phyloP scores from a whole-genome alignment of 2,329 filamentous ascomycete genomes.

The Emergomyces pasteurianus region DNA sequence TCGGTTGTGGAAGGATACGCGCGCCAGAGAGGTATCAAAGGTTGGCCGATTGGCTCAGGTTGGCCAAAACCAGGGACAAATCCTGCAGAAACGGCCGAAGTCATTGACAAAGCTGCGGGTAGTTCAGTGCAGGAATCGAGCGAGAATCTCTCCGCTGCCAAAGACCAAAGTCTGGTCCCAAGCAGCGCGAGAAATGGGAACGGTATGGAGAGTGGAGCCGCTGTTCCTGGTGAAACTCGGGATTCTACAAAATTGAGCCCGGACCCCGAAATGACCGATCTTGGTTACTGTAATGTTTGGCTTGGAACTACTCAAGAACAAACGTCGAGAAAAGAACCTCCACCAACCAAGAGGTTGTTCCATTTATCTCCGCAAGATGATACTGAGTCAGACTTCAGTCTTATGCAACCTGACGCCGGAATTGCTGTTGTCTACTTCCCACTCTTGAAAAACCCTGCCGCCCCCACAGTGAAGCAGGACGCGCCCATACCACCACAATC shows the following conservation, averaged over 20 bases:
- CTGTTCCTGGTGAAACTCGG: slow-evolving; percentile 32
- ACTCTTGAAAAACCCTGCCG: slow-evolving; percentile 61
- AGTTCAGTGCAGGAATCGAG: slow-evolving; percentile 49
- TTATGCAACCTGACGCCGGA: slow-evolving; percentile 67
- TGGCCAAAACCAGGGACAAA: slow-evolving; percentile 55
- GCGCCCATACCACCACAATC: background rate
- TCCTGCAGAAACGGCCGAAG: slow-evolving; percentile 46
- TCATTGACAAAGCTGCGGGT: slow-evolving; percentile 58
- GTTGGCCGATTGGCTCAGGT: slow-evolving; percentile 89
- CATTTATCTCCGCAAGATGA: slow-evolving; percentile 34
- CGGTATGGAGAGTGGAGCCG: slow-evolving; percentile 13
- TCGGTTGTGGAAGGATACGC: slow-evolving; percentile 90
- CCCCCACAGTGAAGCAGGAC: slow-evolving; percentile 14
- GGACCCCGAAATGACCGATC: slow-evolving; percentile 34
- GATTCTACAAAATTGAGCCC: slow-evolving; percentile 29
- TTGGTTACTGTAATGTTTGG: slow-evolving; percentile 84
- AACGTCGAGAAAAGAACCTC: slow-evolving; percentile 42
- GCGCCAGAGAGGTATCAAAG: slow-evolving; percentile 75
- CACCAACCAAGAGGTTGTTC: slow-evolving; percentile 39
- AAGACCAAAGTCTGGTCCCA: slow-evolving; percentile 22
- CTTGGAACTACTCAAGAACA: slow-evolving; percentile 73
- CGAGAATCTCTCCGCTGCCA: slow-evolving; percentile 50
- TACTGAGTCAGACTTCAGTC: slow-evolving; percentile 52
- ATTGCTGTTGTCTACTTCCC: slow-evolving; percentile 87
- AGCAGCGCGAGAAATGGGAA: slow-evolving; percentile 1